These are phyloP conservation scores for Candida loeiensis DNA, from an alignment of 805 yeast genomes.

Conservation along the genomic window DNA sequence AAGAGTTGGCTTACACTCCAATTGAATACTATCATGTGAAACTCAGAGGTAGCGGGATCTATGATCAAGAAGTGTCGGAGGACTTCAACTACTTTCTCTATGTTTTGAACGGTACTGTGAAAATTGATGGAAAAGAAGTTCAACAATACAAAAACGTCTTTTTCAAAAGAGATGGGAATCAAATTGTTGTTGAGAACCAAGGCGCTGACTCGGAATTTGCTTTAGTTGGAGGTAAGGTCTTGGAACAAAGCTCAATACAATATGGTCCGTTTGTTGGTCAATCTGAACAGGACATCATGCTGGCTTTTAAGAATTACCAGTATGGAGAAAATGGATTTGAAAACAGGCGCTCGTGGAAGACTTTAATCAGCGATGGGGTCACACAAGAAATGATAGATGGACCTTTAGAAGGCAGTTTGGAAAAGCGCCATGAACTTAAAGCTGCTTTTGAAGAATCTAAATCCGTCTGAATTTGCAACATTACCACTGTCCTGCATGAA, in stretches of 20 bases:
- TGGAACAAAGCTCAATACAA: slow-evolving; percentile 75
- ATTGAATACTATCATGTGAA: slow-evolving; percentile 66
- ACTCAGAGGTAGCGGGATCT: slow-evolving; percentile 61
- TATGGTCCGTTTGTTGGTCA: slow-evolving; percentile 94
- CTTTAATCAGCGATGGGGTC: slow-evolving; percentile 44
- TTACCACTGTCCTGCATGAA: too few species aligned
- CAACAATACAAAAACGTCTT: slow-evolving; percentile 53
- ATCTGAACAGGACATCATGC: slow-evolving; percentile 57
- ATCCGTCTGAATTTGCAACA: too few species aligned
- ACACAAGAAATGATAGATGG: slow-evolving; percentile 40
- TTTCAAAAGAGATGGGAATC: slow-evolving; percentile 67
- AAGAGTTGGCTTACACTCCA: slow-evolving; percentile 80
- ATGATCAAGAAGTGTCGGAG: slow-evolving; percentile 56
- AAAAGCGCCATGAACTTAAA: slow-evolving; percentile 25
- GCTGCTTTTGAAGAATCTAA: slow-evolving; percentile 4
- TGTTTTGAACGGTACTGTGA: slow-evolving; percentile 54
- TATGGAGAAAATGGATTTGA: slow-evolving; percentile 66
- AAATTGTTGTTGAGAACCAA: slow-evolving; percentile 39
- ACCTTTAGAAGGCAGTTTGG: slow-evolving; percentile 24
- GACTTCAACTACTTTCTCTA: slow-evolving; percentile 70
- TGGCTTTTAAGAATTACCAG: slow-evolving; percentile 74
- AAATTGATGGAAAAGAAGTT: slow-evolving; percentile 39
- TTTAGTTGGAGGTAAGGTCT: slow-evolving; percentile 67
- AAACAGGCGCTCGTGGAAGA: slow-evolving; percentile 57
- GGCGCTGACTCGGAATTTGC: slow-evolving; percentile 54